Percentiles rank a stretch among this genome's conserved stretches.
phyloP scores from a whole-genome alignment of 2,329 filamentous ascomycete species.

The Fusarium nanum region DNA sequence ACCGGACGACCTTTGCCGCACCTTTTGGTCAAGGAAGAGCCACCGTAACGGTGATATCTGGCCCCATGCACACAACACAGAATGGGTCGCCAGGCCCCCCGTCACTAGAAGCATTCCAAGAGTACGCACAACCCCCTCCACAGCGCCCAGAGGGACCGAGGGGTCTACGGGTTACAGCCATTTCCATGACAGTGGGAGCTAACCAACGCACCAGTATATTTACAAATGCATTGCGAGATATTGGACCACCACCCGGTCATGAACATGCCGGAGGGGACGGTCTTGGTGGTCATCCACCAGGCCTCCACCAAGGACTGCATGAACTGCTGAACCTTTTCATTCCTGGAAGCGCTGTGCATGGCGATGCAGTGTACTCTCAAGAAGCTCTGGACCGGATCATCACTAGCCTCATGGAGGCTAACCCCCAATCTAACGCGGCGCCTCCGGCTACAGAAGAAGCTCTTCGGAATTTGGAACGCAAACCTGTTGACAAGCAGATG shows the following conservation, averaged over 20 bases:
- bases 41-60: slow-evolving; percentile 62
- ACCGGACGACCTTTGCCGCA: slow-evolving; percentile 54
- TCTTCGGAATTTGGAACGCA: slow-evolving; percentile 78
- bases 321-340: slow-evolving; percentile 67
- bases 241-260: slow-evolving; percentile 46
- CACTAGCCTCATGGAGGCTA: slow-evolving; percentile 86
- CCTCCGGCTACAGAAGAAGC: slow-evolving; percentile 82
- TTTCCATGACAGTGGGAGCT: slow-evolving; percentile 46
- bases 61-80: slow-evolving; percentile 45
- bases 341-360: slow-evolving; percentile 65
- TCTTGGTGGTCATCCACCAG: slow-evolving; percentile 31
- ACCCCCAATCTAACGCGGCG: slow-evolving; percentile 79
- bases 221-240: slow-evolving; percentile 56
- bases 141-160: slow-evolving; percentile 17
- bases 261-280: slow-evolving; percentile 39
- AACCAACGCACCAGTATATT: slow-evolving; percentile 59
- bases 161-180: slow-evolving; percentile 33
- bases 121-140: slow-evolving; percentile 54
- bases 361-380: slow-evolving; percentile 90
- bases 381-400: slow-evolving; percentile 92
- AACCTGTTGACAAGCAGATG: slow-evolving; percentile 76
- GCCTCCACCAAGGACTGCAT: slow-evolving; percentile 56
- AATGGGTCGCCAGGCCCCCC: slow-evolving; percentile 26
- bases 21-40: slow-evolving; percentile 56
- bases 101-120: slow-evolving; percentile 58